phyloP scores from a whole-genome alignment of 257 asterid genomes.

The Lycium ferocissimum region DNA sequence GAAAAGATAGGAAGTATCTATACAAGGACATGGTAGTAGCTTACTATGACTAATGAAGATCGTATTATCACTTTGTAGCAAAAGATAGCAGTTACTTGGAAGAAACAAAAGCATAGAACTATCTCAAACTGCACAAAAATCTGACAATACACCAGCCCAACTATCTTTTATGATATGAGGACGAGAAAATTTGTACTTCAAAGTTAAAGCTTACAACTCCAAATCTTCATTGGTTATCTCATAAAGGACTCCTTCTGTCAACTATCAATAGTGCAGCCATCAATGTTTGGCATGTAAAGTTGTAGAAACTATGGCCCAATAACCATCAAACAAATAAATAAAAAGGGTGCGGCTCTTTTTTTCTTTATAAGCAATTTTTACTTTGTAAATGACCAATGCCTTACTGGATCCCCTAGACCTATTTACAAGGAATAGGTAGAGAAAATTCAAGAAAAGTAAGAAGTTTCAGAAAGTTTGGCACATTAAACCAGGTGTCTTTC shows the following conservation, averaged over 20 bases:
- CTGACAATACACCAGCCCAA: background rate
- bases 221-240: background rate
- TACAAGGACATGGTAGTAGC: conserved; percentile 20
- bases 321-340: conserved; percentile 16
- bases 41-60: background rate
- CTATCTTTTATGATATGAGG: background rate
- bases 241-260: background rate
- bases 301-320: background rate
- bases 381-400: background rate
- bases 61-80: background rate
- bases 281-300: conserved; percentile 12
- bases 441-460: conserved; percentile 5
- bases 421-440: conserved; percentile 7
- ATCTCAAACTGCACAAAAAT: background rate
- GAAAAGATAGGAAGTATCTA: conserved; percentile 25
- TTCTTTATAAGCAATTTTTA: conserved; percentile 1
- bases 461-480: background rate
- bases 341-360: background rate
- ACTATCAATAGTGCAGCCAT: background rate
- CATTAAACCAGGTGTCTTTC: background rate
- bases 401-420: conserved; percentile 20
- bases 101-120: conserved; percentile 6
- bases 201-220: background rate
- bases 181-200: background rate
- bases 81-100: background rate